Evolutionary conservation across 140 eudicot genomes (phyloP).

Genomic region (Bidens hawaiensis): DNA sequence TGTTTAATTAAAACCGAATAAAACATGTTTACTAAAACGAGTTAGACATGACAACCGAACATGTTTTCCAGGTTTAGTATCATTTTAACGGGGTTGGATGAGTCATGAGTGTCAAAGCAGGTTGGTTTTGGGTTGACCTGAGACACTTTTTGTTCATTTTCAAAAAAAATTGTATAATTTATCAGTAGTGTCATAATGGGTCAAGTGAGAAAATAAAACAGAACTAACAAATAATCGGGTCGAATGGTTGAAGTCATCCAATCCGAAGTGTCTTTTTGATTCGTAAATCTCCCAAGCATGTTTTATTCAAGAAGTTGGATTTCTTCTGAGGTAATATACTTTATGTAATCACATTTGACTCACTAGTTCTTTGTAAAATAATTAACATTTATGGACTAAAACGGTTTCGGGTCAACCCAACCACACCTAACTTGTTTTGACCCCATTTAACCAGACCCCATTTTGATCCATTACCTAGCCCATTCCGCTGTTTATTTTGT

Average conservation of each 20-base stretch:
- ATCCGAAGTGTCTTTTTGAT: not conserved
- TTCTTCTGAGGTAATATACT: not conserved
- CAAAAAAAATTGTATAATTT: not conserved
- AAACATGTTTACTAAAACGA: not conserved
- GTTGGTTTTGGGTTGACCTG: not conserved
- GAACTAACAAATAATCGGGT: not conserved
- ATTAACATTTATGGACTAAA: not conserved
- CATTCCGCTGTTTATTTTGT: not conserved
- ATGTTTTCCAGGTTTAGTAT: too few relatives aligned
- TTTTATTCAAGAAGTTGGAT: not conserved
- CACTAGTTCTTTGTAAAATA: not conserved
- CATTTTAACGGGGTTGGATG: not conserved
- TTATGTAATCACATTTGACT: not conserved
- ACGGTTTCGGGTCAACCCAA: not conserved
- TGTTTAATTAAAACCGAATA: not conserved
- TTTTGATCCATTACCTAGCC: not conserved
- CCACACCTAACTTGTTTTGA: not conserved
- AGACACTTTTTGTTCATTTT: not conserved
- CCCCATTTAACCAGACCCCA: not conserved
- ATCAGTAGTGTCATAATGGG: not conserved
- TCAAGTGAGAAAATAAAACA: not conserved
- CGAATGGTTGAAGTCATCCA: not conserved
- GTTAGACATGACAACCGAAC: not conserved
- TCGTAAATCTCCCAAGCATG: not conserved
- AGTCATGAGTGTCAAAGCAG: not conserved